Base-by-base conservation (phyloP, 2,329 filamentous ascomycete genomes). In the Septoria petroselini region DNA sequence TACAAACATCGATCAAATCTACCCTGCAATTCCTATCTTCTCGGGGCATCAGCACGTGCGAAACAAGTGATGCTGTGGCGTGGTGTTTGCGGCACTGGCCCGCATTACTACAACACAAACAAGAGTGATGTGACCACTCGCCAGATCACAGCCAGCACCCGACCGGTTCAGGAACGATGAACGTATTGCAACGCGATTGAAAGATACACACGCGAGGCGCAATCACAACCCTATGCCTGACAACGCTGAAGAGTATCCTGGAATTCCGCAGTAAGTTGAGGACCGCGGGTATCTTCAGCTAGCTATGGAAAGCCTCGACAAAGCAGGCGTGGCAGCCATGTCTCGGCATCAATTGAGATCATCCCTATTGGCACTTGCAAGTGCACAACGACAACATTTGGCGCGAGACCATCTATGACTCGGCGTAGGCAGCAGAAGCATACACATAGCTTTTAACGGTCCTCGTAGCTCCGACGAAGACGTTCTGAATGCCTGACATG, bases 221-320 rank as follows among this genome's bases (percentile, higher is more conserved):
- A 15, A 5, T 7, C 6, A 33, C 30, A 33, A 5, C 12, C 4
- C 11, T 4, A 15, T 15, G 5, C 6, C 6, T 12, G 30, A 33
- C 11, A 68, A 72, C 51, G 69, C 68, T 18, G 70, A 75, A 47
- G 57, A 64, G 31, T 60, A 69, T 46, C 55, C 70, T 8, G 64
- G 70, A 19, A 64, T 62, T 4, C 59, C 68, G 4, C 69, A 78
- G 41, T 77, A 78, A 60, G 74, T 78, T 11, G 75, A 79, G 64
- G 77, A 76, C 42, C 69, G 76, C 50, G 74, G 72, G 1, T 69
- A 72, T 45, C 64, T 80, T 5, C 68, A 76, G 29, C 76, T 77
- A 40, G 75, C 77, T 6, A 71, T 71, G 4, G 77, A 80, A 49
- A 78, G 78, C 58, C 70, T 77, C 46, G 66, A 69, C 38, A 65